Evolutionary conservation across 768 basidiomycete species (phyloP).

Genomic region (Ramaria rubella): DNA sequence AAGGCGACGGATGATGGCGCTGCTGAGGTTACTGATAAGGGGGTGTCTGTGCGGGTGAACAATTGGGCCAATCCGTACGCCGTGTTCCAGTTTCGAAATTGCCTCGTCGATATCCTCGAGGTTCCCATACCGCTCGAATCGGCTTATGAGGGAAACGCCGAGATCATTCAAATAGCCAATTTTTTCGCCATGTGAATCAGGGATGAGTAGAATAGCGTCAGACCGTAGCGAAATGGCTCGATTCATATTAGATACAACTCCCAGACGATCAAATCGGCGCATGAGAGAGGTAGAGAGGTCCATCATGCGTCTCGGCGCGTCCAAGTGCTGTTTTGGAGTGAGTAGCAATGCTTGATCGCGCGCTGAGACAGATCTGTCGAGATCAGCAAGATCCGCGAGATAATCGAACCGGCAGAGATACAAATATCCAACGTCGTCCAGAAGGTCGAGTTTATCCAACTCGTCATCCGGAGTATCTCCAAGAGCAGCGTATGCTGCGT

Average conservation of each 20-base stretch:
- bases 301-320: not conserved
- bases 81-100: not conserved
- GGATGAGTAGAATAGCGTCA: constrained; percentile 9
- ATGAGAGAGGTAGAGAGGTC: not conserved
- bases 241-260: constrained; percentile 6
- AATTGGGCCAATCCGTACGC: not conserved
- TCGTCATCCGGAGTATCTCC: not conserved
- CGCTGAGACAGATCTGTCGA: constrained; percentile 8
- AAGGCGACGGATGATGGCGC: constrained; percentile 1
- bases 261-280: not conserved
- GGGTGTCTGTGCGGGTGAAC: not conserved
- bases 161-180: constrained; percentile 12
- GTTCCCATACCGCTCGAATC: constrained; percentile 11
- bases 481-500: not conserved
- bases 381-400: not conserved
- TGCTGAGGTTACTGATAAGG: constrained; percentile 3
- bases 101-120: constrained; percentile 9
- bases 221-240: constrained; percentile 6
- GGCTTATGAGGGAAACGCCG: constrained; percentile 12
- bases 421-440: not conserved
- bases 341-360: constrained; percentile 7
- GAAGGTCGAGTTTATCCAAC: not conserved
- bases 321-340: constrained; percentile 3
- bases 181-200: constrained; percentile 12
- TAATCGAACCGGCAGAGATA: not conserved